Evolutionary conservation across 2,329 filamentous ascomycete species (phyloP), one percentile per base, ranked within the genome.

Genomic region (Dactylellina sp.): DNA sequence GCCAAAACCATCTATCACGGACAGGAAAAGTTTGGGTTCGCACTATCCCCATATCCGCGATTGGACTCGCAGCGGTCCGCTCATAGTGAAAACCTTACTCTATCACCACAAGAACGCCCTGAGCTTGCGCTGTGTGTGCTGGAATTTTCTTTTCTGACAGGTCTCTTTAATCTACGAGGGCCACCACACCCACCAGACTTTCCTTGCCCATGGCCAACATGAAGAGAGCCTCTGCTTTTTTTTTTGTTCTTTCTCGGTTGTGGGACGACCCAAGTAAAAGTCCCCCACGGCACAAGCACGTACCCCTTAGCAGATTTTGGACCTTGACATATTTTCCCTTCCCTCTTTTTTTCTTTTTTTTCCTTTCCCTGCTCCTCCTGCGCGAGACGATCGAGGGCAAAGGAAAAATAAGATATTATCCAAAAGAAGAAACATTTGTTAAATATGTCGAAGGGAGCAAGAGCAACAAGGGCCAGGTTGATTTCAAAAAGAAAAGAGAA

Each of bases 301-400:
- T 66, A 74, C 70, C 70, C 70, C 70, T 74, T 74, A 74, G 70
- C 70, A 74, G 61, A 65, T 74, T 64, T 32, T 65, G 46, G 56
- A 24, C 55, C 61, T 74, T 74, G 70, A 74, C 70, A 74, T 74
- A 61, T 74, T 66, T 66, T 66, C 55, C 68, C 65, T n/a, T 70
- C 44, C 65, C 52, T 50, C 44, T 56, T 62, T 55, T 52, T 60
- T 40, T 53, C 47, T 65, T 60, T 47, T 44, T 24, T 39, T 37
- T 24, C 42, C 50, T 56, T 37, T 50, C 24, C 32, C n/a, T 25
- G 22, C 46, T 53, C 35, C 46, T 42, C 52, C 37, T 57, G 55
- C 60, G 55, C 50, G 46, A 61, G 42, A 62, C 40, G 68, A 74
- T 65, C 70, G 65, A 74, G 61, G 70, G 53, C 65, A 66, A 74